phyloP scores from a whole-genome alignment of 179 eudicot genomes.

The Sideroxylon spinosum region DNA sequence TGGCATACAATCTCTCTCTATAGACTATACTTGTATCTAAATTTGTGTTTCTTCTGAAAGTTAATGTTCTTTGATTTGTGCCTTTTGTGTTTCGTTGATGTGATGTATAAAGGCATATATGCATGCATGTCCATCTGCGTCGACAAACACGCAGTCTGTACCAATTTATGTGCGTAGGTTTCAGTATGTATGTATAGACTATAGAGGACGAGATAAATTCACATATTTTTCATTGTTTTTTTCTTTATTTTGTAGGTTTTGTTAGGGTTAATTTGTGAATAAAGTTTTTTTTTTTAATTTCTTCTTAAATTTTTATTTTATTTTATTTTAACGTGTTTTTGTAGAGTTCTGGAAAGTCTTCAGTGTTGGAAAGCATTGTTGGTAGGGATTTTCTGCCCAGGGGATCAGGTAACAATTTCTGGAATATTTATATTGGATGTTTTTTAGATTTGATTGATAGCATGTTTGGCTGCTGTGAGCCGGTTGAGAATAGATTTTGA shows the following conservation, averaged over 20 bases:
- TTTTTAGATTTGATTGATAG: not conserved
- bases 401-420: conserved; percentile 47
- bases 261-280: conserved; percentile 10
- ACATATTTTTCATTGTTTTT: not conserved
- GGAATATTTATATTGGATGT: not conserved
- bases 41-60: not conserved
- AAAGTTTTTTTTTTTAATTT: not conserved
- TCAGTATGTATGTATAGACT: not conserved
- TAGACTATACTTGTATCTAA: not conserved
- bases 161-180: not conserved
- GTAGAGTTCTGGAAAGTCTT: conserved; percentile 78
- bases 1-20: not conserved
- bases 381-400: conserved; percentile 85
- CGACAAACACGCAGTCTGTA: not conserved
- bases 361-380: conserved; percentile 72
- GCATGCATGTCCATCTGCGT: not conserved
- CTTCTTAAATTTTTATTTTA: too few relatives aligned
- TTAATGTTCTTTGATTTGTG: not conserved
- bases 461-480: not conserved
- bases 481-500: not conserved
- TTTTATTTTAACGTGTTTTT: too few relatives aligned
- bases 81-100: not conserved
- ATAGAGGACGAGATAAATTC: not conserved
- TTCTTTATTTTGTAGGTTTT: not conserved
- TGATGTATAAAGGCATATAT: not conserved